Conservation (phyloP, 129 eudicot species). For the Saposhnikovia divaricata region DNA sequence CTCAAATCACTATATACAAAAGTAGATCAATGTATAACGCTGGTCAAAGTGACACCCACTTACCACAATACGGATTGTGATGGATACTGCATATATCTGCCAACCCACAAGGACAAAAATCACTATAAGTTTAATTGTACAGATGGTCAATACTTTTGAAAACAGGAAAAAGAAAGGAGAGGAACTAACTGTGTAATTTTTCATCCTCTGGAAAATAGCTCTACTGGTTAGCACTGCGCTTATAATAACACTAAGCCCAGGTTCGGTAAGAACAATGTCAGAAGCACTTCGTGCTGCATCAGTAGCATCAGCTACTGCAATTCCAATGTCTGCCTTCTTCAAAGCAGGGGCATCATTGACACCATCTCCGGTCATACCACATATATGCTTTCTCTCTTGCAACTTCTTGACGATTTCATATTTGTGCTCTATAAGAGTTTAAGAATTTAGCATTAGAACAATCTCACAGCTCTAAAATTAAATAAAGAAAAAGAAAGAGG, state of each 20-base stretch:
- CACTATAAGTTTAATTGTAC: neutral
- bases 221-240: slow-evolving; percentile 88
- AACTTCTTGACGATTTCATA: slow-evolving; percentile 78
- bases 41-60: slow-evolving; percentile 25
- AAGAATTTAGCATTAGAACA: neutral
- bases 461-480: neutral
- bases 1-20: neutral
- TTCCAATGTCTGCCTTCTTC: slow-evolving; percentile 81
- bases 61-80: slow-evolving; percentile 99
- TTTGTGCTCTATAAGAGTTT: slow-evolving; percentile 48
- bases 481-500: neutral
- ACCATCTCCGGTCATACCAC: slow-evolving; percentile 90
- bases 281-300: slow-evolving; percentile 92
- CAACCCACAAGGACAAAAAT: slow-evolving; percentile 7
- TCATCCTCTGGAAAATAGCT: slow-evolving; percentile 91
- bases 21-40: neutral
- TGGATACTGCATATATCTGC: slow-evolving; percentile 95
- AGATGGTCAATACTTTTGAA: neutral
- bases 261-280: slow-evolving; percentile 81
- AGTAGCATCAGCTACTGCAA: slow-evolving; percentile 80
- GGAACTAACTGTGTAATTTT: slow-evolving; percentile 61
- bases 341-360: slow-evolving; percentile 90
- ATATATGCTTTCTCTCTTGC: slow-evolving; percentile 80
- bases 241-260: slow-evolving; percentile 80
- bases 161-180: neutral